Evolutionary conservation across 2,329 filamentous ascomycete genomes (phyloP), one percentile per base, ranked within the genome.

Genomic region (Lasiodiplodia gonubiensis): DNA sequence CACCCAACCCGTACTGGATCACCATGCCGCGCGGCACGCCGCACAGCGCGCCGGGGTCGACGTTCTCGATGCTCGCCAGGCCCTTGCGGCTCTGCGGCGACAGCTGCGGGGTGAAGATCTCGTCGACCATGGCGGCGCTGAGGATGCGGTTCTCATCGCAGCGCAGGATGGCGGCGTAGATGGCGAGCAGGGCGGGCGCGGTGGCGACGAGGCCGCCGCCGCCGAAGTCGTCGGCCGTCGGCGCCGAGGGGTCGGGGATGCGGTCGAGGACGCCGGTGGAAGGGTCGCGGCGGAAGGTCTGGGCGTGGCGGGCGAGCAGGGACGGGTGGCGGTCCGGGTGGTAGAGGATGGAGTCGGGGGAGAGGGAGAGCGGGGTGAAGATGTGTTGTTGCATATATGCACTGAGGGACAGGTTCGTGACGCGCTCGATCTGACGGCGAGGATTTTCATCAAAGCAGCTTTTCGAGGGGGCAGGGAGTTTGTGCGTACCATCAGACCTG

Each of bases 341-440:
- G 61, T 74, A 76, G 2, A 72, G 71, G 8, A 68, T 73, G 48
- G 71, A 64, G 42, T 8, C 6, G 6, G 42, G 42, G 25, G 71
- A 25, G 70, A 74, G 72, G 63, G 68, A 69, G 11, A 75, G 60
- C 0, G 70, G 48, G 12, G 70, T 68, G 51, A 73, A 75, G 25
- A 75, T 70, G 53, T 76, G 68, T 27, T 63, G 53, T 10, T 70
- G 71, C 70, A 75, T 72, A 57, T 75, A 75, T 30, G 70, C 63
- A 64, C 74, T 71, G 27, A 75, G 57, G 4, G 68, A 21, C 0
- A 69, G 70, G 39, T 67, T 55, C 37, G 73, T 71, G 2, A 72
- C 69, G 51, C 71, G 68, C 27, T 72, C 73, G 8, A 74, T 63
- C 71, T 74, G 71, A 7, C 30, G 18, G 14, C 18, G 27, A 8